Evolutionary conservation across 1,284 basidiomycete genomes (phyloP).

Genomic region (Cryptococcus hybrid): DNA sequence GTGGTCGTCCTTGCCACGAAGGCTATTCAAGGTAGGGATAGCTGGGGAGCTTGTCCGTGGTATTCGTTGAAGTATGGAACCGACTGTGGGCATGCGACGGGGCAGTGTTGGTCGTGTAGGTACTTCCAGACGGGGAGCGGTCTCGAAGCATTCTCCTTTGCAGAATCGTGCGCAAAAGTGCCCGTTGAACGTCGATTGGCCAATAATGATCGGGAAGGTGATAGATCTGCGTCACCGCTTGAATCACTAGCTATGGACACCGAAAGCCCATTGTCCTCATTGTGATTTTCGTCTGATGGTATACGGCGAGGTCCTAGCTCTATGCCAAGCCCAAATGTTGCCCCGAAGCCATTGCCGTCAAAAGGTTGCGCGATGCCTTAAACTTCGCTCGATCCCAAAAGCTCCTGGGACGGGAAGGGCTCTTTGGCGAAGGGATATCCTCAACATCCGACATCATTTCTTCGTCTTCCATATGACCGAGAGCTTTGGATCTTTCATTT

Average conservation of each 20-base stretch:
- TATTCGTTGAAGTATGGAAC: background rate
- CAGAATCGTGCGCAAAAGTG: background rate
- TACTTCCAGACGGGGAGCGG: background rate
- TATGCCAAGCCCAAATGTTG: constrained; percentile 6
- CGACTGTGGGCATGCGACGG: constrained; percentile 1
- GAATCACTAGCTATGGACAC: constrained; percentile 20
- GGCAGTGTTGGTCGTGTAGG: constrained; percentile 1
- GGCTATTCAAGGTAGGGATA: background rate
- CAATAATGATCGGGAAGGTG: constrained; percentile 16
- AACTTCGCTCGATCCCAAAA: constrained; percentile 4
- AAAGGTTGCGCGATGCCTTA: constrained; percentile 6
- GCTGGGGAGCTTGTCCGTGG: background rate
- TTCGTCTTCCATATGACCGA: constrained; percentile 5
- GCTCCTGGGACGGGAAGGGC: background rate
- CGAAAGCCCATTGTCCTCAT: constrained; percentile 6
- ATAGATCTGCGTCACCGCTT: constrained; percentile 15
- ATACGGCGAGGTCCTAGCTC: constrained; percentile 10
- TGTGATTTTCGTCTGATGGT: background rate
- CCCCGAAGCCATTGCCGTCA: constrained; percentile 9
- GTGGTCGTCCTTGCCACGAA: constrained; percentile 12
- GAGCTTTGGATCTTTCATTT: background rate
- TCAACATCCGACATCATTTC: constrained; percentile 17
- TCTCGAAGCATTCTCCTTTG: background rate
- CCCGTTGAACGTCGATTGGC: background rate
- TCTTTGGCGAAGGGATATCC: constrained; percentile 1